phyloP scores from a whole-genome alignment of 75 land plant species.

The Cunninghamia lanceolata region DNA sequence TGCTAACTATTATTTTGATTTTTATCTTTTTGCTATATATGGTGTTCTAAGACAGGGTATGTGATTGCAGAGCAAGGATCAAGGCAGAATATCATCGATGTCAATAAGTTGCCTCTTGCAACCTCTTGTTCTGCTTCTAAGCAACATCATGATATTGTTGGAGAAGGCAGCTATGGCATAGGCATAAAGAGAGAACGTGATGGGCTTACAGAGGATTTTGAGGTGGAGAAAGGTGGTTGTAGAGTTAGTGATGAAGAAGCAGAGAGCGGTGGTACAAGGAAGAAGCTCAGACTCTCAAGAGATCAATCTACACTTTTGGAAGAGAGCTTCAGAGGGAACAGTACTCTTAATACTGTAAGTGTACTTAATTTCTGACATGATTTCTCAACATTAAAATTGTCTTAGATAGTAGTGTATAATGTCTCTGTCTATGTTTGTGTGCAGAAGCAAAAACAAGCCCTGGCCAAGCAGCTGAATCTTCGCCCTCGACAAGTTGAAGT shows the following conservation, averaged over 20 bases:
- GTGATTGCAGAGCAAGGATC: not conserved
- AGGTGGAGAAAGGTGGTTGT: constrained; percentile 13
- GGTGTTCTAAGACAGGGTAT: not conserved
- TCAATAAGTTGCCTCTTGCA: not conserved
- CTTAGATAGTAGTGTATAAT: too few species aligned
- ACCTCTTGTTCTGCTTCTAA: not conserved
- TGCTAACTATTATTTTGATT: too few species aligned
- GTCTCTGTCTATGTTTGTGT: not conserved
- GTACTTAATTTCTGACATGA: too few species aligned
- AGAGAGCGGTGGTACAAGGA: constrained; percentile 44
- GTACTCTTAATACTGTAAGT: constrained; percentile 53
- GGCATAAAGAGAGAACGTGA: constrained; percentile 27
- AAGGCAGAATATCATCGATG: not conserved
- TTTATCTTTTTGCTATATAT: not conserved
- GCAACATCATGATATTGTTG: not conserved
- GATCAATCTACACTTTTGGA: constrained; percentile 72
- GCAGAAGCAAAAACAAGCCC: constrained; percentile 36
- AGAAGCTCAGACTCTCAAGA: constrained; percentile 70
- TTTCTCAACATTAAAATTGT: not conserved
- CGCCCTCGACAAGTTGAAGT: constrained; percentile 39
- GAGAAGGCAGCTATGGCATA: not conserved
- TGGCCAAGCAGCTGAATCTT: constrained; percentile 36
- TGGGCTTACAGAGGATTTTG: not conserved
- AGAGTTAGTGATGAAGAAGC: constrained; percentile 37
- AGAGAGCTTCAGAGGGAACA: constrained; percentile 70